Conservation (phyloP, 2,329 filamentous ascomycete genomes). For the Xylaria sp. region DNA sequence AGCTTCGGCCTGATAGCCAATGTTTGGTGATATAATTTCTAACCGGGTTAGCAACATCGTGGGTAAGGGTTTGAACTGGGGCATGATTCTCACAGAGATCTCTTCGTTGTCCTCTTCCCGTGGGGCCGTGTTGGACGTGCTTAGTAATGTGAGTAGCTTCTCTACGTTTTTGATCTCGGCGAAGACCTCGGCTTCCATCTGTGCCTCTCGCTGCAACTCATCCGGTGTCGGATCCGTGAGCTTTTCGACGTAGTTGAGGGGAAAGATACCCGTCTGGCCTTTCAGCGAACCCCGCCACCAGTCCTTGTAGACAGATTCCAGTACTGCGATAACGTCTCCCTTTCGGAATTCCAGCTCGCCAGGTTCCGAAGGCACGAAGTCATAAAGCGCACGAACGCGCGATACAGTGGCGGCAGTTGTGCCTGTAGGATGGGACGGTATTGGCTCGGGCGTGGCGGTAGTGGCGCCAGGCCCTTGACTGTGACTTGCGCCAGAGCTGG, state of each 20-base stretch:
- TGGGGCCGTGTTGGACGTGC: slow-evolving; percentile 82
- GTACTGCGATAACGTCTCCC: slow-evolving; percentile 94
- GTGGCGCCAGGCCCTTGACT: slow-evolving; percentile 41
- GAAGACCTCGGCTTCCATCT: slow-evolving; percentile 84
- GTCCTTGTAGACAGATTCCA: slow-evolving; percentile 98
- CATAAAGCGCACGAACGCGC: slow-evolving; percentile 89
- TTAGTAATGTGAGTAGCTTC: slow-evolving; percentile 85
- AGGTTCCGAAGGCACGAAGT: slow-evolving; percentile 93
- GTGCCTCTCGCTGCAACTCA: slow-evolving; percentile 92
- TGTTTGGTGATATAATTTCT: slow-evolving; percentile 90
- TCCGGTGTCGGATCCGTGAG: slow-evolving; percentile 93
- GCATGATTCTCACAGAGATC: slow-evolving; percentile 73
- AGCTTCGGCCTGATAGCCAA: slow-evolving; percentile 94
- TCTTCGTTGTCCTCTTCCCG: slow-evolving; percentile 96
- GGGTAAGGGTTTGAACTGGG: neutral
- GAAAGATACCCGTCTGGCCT: slow-evolving; percentile 97
- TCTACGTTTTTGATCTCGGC: slow-evolving; percentile 73
- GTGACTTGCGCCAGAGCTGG: slow-evolving; percentile 46
- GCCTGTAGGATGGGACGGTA: slow-evolving; percentile 75
- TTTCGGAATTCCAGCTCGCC: slow-evolving; percentile 97
- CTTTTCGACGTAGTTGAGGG: slow-evolving; percentile 98
- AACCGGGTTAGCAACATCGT: slow-evolving; percentile 49
- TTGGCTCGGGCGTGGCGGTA: slow-evolving; percentile 55
- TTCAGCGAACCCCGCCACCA: slow-evolving; percentile 98
- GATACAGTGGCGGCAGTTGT: slow-evolving; percentile 97